Evolutionary conservation across 2,329 filamentous ascomycete species (phyloP).

Genomic region (Celoporthe dispersa): DNA sequence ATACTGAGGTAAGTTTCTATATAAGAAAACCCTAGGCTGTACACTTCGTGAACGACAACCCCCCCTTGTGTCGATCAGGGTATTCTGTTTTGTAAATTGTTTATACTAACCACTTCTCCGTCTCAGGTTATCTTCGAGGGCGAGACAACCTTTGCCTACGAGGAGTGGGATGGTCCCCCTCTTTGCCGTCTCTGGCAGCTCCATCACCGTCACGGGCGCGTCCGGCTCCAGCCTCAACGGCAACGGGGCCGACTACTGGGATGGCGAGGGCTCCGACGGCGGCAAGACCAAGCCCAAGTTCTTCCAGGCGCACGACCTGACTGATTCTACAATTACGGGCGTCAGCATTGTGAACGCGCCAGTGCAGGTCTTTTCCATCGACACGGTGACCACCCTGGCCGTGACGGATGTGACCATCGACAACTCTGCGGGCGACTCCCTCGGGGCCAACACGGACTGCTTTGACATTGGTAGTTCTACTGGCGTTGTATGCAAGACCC

Average conservation of each 20-base stretch:
- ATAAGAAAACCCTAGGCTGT: no score
- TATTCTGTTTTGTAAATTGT: no score
- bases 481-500: no score
- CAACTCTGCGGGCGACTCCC: slow-evolving; percentile 52
- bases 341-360: slow-evolving; percentile 57
- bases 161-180: slow-evolving; percentile 69
- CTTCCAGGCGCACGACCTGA: slow-evolving; percentile 40
- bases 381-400: slow-evolving; percentile 48
- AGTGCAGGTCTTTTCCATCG: slow-evolving; percentile 54
- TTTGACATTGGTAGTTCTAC: slow-evolving; percentile 54
- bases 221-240: slow-evolving; percentile 60
- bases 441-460: slow-evolving; percentile 57
- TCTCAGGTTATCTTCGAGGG: slow-evolving; percentile 67
- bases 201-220: slow-evolving; percentile 56
- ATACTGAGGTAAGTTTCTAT: no score
- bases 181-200: slow-evolving; percentile 62
- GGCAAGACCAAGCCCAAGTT: slow-evolving; percentile 22
- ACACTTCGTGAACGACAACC: no score
- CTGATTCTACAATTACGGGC: slow-evolving; percentile 34
- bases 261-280: slow-evolving; percentile 47
- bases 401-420: slow-evolving; percentile 59
- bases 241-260: slow-evolving; percentile 64
- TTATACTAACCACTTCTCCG: no score
- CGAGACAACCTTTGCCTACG: slow-evolving; percentile 68
- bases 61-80: no score